Evolutionary conservation across 106 monocot species (phyloP).

Genomic region (Allium cepa): DNA sequence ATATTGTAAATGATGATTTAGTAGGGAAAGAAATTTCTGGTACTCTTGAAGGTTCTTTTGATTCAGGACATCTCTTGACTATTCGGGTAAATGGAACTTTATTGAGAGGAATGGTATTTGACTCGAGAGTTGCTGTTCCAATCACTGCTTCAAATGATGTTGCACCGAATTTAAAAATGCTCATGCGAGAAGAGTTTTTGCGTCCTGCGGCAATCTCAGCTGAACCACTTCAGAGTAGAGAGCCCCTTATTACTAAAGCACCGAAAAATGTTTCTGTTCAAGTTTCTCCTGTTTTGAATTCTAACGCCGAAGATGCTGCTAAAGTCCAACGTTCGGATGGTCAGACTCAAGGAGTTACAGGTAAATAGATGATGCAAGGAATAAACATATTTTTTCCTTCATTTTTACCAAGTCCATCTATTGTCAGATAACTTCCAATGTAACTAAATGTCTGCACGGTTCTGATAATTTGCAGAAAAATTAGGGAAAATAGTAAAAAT

Average conservation of each 20-base stretch:
- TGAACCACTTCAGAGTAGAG: constrained; percentile 6
- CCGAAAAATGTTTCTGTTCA: background rate
- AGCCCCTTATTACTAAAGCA: too few relatives aligned
- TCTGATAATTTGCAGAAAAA: too few relatives aligned
- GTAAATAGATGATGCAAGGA: background rate
- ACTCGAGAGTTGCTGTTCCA: constrained; percentile 30
- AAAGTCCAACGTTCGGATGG: constrained; percentile 1
- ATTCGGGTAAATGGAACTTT: constrained; percentile 38
- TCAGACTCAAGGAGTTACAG: constrained; percentile 2
- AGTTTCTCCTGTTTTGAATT: background rate
- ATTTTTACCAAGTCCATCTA: too few relatives aligned
- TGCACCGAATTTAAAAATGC: constrained; percentile 45
- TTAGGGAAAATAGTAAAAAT: too few relatives aligned
- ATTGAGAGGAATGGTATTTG: constrained; percentile 49
- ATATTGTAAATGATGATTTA: background rate
- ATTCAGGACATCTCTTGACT: constrained; percentile 60
- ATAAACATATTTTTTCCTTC: too few relatives aligned
- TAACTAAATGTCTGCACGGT: too few relatives aligned
- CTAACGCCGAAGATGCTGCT: background rate
- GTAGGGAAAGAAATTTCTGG: constrained; percentile 46
- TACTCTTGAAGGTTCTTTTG: constrained; percentile 57
- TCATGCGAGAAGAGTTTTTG: constrained; percentile 13
- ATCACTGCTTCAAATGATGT: constrained; percentile 45
- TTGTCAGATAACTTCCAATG: too few relatives aligned
- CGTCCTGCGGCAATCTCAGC: background rate